Conservation (phyloP, 352 stramenopile genomes). For the Phytophthora parvispora region DNA sequence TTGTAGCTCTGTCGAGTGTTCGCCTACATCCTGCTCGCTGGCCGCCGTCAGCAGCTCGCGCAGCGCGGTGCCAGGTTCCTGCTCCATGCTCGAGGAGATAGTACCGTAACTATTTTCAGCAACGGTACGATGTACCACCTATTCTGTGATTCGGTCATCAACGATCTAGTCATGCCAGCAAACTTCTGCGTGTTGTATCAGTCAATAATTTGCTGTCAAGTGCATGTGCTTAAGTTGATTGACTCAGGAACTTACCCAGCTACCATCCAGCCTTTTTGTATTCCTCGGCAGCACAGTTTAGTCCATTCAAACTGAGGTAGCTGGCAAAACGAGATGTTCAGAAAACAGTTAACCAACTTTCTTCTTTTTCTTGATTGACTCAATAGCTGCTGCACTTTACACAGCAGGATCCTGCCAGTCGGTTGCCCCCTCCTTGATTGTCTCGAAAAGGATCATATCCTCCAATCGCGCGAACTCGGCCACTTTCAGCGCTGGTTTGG, state of each 20-base stretch:
- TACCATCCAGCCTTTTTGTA: too few species aligned
- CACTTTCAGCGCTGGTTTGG: slow-evolving; percentile 18
- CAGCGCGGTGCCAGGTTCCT: neutral
- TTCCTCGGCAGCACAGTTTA: too few species aligned
- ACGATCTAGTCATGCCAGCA: neutral
- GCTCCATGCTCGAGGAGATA: slow-evolving; percentile 1
- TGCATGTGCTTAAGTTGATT: too few species aligned
- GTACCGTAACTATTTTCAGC: too few species aligned
- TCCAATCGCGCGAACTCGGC: slow-evolving; percentile 25
- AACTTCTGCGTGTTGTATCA: too few species aligned
- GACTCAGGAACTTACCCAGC: too few species aligned
- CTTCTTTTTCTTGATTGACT: too few species aligned
- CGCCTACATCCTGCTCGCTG: neutral
- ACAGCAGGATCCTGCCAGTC: slow-evolving; percentile 25
- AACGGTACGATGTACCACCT: neutral
- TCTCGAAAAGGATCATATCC: slow-evolving; percentile 33
- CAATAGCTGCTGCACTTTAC: too few species aligned
- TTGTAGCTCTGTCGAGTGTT: neutral
- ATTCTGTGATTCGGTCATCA: slow-evolving; percentile 1
- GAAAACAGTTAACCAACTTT: too few species aligned
- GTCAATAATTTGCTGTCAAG: too few species aligned
- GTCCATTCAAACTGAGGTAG: too few species aligned
- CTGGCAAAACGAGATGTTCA: too few species aligned
- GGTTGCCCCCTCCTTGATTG: slow-evolving; percentile 24
- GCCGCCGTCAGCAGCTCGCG: neutral